Percentiles rank a stretch among this genome's conserved stretches.
Conservation (phyloP, 768 basidiomycete genomes). For the Chiua virens region DNA sequence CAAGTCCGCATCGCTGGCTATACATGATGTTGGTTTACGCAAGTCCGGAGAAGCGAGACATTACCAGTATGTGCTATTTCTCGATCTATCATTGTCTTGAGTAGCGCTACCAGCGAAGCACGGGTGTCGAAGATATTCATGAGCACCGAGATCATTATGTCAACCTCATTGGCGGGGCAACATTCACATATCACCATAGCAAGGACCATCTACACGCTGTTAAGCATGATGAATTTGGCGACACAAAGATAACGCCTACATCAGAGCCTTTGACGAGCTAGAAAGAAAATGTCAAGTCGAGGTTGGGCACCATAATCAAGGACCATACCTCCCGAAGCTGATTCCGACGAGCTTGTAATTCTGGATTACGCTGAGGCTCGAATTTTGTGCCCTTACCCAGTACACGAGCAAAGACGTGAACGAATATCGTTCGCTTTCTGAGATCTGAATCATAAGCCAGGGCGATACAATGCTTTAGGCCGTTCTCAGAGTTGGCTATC, state of each 20-base stretch:
- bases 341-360: conserved; percentile 46
- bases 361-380: conserved; percentile 54
- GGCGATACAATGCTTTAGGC: conserved; percentile 83
- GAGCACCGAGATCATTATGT: conserved; percentile 81
- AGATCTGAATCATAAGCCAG: conserved; percentile 75
- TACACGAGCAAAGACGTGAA: conserved; percentile 80
- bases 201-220: conserved; percentile 57
- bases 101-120: conserved; percentile 63
- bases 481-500: conserved; percentile 81
- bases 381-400: conserved; percentile 80
- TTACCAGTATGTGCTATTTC: conserved; percentile 80
- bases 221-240: conserved; percentile 7
- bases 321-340: conserved; percentile 58
- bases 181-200: conserved; percentile 87
- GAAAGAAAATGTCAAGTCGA: conserved; percentile 4
- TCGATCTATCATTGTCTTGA: conserved; percentile 83
- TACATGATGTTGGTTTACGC: conserved; percentile 2
- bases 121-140: conserved; percentile 85
- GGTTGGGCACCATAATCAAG: neutral
- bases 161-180: conserved; percentile 76
- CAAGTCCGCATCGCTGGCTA: conserved; percentile 77
- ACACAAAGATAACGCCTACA: conserved; percentile 40
- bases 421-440: conserved; percentile 74
- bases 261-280: conserved; percentile 76
- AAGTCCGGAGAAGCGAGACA: conserved; percentile 3